phyloP scores from a whole-genome alignment of 169 alveolate genomes.

The Babesia caballi region DNA sequence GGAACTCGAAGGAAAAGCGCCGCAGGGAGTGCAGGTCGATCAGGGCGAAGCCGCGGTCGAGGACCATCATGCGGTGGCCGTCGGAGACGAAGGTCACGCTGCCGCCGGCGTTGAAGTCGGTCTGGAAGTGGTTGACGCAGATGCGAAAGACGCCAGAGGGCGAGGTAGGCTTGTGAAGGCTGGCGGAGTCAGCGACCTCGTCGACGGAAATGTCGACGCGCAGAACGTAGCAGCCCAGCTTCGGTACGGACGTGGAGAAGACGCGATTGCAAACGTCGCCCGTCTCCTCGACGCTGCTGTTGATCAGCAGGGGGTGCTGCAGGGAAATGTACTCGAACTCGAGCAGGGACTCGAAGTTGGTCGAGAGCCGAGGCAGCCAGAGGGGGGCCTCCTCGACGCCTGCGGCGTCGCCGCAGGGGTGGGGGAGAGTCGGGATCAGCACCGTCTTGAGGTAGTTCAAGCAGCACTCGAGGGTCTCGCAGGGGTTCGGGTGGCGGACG shows the following conservation, averaged over 20 bases:
- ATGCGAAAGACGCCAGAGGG: conserved; percentile 10
- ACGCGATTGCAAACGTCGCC: not conserved
- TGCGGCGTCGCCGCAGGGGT: not conserved
- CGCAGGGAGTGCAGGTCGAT: conserved; percentile 5
- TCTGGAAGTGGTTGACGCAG: not conserved
- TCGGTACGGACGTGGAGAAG: conserved; percentile 27
- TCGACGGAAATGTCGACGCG: conserved; percentile 35
- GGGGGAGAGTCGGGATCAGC: conserved; percentile 21
- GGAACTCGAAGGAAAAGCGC: conserved; percentile 23
- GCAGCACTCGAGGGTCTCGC: conserved; percentile 21
- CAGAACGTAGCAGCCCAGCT: conserved; percentile 37
- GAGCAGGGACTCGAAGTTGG: conserved; percentile 23
- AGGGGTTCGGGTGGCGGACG: conserved; percentile 41
- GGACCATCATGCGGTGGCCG: conserved; percentile 40
- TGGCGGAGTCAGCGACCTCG: not conserved
- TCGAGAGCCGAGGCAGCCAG: conserved; percentile 24
- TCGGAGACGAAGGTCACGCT: conserved; percentile 15
- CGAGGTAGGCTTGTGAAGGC: conserved; percentile 8
- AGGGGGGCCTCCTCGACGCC: not conserved
- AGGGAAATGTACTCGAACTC: conserved; percentile 48
- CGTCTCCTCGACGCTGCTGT: not conserved
- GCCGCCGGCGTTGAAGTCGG: not conserved
- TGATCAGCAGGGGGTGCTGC: conserved; percentile 44
- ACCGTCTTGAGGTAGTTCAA: conserved; percentile 20
- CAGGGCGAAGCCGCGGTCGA: conserved; percentile 27